phyloP scores from a whole-genome alignment of 257 asterid genomes.

The Nicotiana sylvestris region DNA sequence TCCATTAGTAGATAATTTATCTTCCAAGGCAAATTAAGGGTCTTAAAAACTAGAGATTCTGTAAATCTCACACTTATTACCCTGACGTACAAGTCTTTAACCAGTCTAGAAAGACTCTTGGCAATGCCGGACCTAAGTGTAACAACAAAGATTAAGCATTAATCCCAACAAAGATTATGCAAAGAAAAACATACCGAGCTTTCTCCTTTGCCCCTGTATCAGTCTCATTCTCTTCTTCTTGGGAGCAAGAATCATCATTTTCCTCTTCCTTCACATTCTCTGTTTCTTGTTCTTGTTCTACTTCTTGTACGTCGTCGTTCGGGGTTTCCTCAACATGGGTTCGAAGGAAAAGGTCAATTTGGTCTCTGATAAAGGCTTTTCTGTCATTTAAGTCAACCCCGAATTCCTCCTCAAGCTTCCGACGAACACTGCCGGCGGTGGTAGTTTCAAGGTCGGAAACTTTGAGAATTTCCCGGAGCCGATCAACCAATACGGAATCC shows the following conservation, averaged over 20 bases:
- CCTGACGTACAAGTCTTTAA: not conserved
- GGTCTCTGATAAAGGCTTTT: conserved; percentile 32
- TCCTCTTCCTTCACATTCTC: conserved; percentile 10
- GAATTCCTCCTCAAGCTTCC: conserved; percentile 40
- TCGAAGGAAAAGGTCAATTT: conserved; percentile 30
- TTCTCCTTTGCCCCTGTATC: conserved; percentile 16
- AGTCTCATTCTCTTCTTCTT: conserved; percentile 13
- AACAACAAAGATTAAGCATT: not conserved
- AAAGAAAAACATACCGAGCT: conserved; percentile 12
- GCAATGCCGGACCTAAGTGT: not conserved
- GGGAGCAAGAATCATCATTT: conserved; percentile 5
- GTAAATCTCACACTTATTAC: not conserved
- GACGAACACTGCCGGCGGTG: conserved; percentile 35
- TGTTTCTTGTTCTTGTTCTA: conserved; percentile 10
- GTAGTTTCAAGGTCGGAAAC: conserved; percentile 36
- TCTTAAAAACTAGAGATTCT: not conserved
- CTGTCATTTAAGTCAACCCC: conserved; percentile 31
- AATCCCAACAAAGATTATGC: not conserved
- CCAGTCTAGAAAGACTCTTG: not conserved
- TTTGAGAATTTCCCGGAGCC: conserved; percentile 33
- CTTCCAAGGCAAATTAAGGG: not conserved
- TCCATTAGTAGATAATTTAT: not conserved
- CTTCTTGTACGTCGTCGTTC: conserved; percentile 13
- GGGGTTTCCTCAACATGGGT: conserved; percentile 4
- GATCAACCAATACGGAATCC: conserved; percentile 33